A percentile compares a stretch with the other conserved stretches of the same genome.
phyloP scores from a whole-genome alignment of 1,284 basidiomycete genomes.

The Malassezia globosa region DNA sequence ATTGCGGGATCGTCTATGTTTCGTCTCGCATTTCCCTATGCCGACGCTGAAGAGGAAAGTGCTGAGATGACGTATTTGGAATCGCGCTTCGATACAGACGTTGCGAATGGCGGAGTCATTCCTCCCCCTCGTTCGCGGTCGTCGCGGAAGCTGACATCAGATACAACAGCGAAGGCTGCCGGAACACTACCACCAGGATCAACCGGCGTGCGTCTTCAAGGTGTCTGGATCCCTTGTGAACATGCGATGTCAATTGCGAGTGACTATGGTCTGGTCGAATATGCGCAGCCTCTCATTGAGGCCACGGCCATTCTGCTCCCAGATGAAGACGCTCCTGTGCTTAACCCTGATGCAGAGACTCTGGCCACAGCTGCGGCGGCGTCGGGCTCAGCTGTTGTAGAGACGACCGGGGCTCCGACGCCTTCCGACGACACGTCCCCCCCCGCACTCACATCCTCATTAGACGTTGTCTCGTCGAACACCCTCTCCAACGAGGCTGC shows the following conservation, averaged over 20 bases:
- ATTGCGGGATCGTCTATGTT: conserved; percentile 95
- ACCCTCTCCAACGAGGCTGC: too few species aligned
- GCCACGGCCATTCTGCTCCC: conserved; percentile 62
- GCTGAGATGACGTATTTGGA: conserved; percentile 73
- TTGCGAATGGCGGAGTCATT: conserved; percentile 66
- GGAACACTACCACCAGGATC: conserved; percentile 32
- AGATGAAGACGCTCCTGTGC: conserved; percentile 26
- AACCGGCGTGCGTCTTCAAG: conserved; percentile 59
- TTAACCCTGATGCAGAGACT: conserved; percentile 18
- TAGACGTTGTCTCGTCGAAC: too few species aligned
- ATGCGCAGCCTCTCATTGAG: conserved; percentile 60
- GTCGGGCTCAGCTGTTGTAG: neutral
- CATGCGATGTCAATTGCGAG: conserved; percentile 60
- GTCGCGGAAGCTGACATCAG: conserved; percentile 14
- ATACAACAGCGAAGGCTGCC: conserved; percentile 11
- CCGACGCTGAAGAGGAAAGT: conserved; percentile 67
- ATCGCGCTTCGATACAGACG: conserved; percentile 62
- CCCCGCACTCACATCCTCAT: too few species aligned
- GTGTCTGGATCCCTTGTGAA: conserved; percentile 70
- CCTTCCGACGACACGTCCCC: too few species aligned
- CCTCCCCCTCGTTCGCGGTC: conserved; percentile 29
- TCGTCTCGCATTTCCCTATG: conserved; percentile 83
- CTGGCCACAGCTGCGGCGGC: conserved; percentile 7
- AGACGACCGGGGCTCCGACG: neutral
- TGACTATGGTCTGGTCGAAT: conserved; percentile 55